Conservation (phyloP, 352 stramenopile genomes). For the Phytophthora boehmeriae region DNA sequence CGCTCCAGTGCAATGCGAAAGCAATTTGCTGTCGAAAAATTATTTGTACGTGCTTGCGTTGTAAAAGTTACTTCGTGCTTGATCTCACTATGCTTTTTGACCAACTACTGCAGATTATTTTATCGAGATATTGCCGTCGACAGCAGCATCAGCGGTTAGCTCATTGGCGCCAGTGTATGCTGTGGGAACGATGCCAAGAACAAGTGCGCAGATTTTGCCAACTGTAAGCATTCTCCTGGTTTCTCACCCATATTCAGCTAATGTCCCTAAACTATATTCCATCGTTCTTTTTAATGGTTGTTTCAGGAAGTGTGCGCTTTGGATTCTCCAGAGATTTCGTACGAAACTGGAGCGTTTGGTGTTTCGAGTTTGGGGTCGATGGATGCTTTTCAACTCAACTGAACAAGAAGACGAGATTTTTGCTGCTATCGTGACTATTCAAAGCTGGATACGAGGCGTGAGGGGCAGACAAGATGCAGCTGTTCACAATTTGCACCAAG, state of each 20-base stretch:
- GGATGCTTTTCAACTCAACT: constrained; percentile 23
- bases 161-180: constrained; percentile 31
- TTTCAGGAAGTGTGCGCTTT: constrained; percentile 54
- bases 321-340: constrained; percentile 44
- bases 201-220: constrained; percentile 46
- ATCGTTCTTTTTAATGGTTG: neutral
- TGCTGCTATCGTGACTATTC: constrained; percentile 51
- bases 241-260: neutral
- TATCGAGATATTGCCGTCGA: constrained; percentile 14
- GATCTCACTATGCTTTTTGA: neutral
- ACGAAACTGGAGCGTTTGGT: constrained; percentile 28
- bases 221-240: constrained; percentile 40
- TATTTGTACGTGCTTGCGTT: constrained; percentile 31
- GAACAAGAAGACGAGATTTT: constrained; percentile 46
- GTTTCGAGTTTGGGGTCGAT: constrained; percentile 37
- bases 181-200: constrained; percentile 26
- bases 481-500: constrained; percentile 31
- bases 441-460: constrained; percentile 54
- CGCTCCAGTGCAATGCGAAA: constrained; percentile 34
- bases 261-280: neutral
- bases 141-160: constrained; percentile 20
- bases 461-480: constrained; percentile 31
- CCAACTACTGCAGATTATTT: constrained; percentile 19
- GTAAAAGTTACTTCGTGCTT: constrained; percentile 1
- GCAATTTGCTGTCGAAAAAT: constrained; percentile 45